These are phyloP conservation scores for Trichosporon sp. DNA, from an alignment of 1,284 basidiomycete genomes.

Conservation along the genomic window DNA sequence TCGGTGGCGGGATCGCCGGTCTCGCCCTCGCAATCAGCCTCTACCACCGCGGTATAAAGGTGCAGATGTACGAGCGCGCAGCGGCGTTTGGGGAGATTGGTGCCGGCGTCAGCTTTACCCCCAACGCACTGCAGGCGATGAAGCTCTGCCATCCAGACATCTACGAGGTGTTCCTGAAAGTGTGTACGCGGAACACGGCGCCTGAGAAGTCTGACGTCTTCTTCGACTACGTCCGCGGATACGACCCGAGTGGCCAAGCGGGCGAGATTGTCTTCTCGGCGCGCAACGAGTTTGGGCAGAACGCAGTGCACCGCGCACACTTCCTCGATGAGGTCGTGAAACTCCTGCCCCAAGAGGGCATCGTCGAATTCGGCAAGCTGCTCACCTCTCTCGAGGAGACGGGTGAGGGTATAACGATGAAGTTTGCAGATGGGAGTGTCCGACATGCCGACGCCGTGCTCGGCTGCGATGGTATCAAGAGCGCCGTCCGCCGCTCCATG, in stretches of 20 bases:
- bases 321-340: conserved; percentile 36
- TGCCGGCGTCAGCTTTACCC: conserved; percentile 33
- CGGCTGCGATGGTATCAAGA: conserved; percentile 36
- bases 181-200: conserved; percentile 30
- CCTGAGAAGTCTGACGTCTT: conserved; percentile 25
- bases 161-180: conserved; percentile 30
- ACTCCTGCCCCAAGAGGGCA: conserved; percentile 23
- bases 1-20: conserved; percentile 32
- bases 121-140: conserved; percentile 33
- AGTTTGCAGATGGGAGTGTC: conserved; percentile 31
- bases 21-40: conserved; percentile 31
- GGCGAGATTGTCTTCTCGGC: conserved; percentile 25
- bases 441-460: conserved; percentile 26
- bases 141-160: conserved; percentile 28
- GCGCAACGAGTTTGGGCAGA: conserved; percentile 27
- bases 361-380: conserved; percentile 28
- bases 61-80: conserved; percentile 33
- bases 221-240: conserved; percentile 31
- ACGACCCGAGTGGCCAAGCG: conserved; percentile 6
- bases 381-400: conserved; percentile 19
- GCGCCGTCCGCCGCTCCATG: conserved; percentile 21
- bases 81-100: conserved; percentile 35
- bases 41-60: conserved; percentile 23
- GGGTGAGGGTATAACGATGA: background rate
- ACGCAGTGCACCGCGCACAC: conserved; percentile 34